Base-by-base conservation (phyloP, 305 asterid genomes). In the Lippia alba region DNA sequence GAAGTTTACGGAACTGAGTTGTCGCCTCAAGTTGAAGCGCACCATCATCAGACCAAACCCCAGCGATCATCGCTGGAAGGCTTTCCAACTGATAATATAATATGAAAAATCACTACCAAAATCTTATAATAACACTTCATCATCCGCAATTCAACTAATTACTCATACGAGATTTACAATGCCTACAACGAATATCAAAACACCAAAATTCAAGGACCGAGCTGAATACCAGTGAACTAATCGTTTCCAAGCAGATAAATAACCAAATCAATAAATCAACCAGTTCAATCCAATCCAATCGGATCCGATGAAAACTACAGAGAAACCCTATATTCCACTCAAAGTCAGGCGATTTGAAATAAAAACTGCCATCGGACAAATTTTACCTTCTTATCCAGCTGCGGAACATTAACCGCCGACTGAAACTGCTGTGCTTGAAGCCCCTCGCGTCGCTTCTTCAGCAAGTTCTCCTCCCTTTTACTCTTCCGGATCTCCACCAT, bases 401-500 rank as follows among this genome's bases (percentile, higher is more conserved):
- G 89, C 79, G 91, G 75, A 62, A 58, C 81, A 65, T 60, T 70
- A 76, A 53, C 81, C 18, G 86, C 1, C 34, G 74, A 67, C 32
- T 73, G 85, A 16, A 79, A 79, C 71, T 86, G 94, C 71, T 84
- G 94, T 33, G 82, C 72, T 64, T 82, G 92, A 50, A 79, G 79
- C 51, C 94, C 94, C 78, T 90, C 92, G 41, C 96, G 91, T 17
- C 94, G 89, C 86, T 90, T 86, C 86, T 90, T 90, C 67, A 80
- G 66, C 85, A 90, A 79, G 64, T 72, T 90, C 77, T 90, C 96
- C 79, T 90, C 96, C 40, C 92, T 79, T 64, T 60, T 83, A 66
- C 5, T 90, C 87, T 90, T 90, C 66, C 94, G 87, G 88, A 90
- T 87, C 95, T 87, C 96, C 66, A 87, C 82, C 95, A 87, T 80